Evolutionary conservation across 2,329 filamentous ascomycete genomes (phyloP).

Genomic region (Chaetomium globosum): DNA sequence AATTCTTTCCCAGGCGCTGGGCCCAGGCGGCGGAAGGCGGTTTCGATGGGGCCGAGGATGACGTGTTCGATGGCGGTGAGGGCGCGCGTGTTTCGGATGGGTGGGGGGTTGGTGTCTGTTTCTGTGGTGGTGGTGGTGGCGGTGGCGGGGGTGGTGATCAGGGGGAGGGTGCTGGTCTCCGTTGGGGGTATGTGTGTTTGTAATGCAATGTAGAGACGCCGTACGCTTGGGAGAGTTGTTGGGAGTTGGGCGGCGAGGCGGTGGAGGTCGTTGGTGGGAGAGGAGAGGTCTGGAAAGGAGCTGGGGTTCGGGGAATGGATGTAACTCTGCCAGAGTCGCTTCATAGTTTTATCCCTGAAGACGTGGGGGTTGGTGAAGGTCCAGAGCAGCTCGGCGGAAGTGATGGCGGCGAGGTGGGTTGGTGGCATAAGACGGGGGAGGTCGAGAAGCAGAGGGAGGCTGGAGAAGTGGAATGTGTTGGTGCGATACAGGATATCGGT

Average conservation of each 20-base stretch:
- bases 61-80: not conserved
- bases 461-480: constrained; percentile 38
- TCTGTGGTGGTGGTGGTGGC: too few relatives aligned
- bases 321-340: not conserved
- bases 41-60: constrained; percentile 5
- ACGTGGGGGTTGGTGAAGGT: not conserved
- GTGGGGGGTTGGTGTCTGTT: not conserved
- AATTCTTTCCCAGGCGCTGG: constrained; percentile 6
- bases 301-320: too few relatives aligned
- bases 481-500: constrained; percentile 38
- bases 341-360: not conserved
- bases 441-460: constrained; percentile 12
- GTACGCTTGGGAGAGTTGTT: not conserved
- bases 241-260: not conserved
- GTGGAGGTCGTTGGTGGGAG: not conserved
- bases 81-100: not conserved
- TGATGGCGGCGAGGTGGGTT: constrained; percentile 9
- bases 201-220: constrained; percentile 13
- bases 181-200: not conserved
- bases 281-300: not conserved
- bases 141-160: not conserved
- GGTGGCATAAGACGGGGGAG: constrained; percentile 13
- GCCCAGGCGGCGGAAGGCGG: constrained; percentile 2
- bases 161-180: too few relatives aligned
- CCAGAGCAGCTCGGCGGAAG: constrained; percentile 18